These are phyloP conservation scores for Zygnema circumcarinatum DNA, from an alignment of 139 green algal genomes.

Conservation along the genomic window DNA sequence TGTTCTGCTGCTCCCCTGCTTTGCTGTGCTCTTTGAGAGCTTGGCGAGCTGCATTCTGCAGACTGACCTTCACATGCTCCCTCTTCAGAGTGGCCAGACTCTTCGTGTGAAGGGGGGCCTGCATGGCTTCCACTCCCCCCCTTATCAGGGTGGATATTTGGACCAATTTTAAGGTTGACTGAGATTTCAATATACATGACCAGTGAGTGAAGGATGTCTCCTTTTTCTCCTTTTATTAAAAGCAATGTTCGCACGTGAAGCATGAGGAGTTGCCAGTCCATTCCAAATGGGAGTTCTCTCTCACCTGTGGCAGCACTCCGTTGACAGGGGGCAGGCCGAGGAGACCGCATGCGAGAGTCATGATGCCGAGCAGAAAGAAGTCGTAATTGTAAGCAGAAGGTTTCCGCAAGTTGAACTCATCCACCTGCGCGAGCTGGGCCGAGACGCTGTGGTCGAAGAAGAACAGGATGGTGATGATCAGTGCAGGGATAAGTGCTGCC, in stretches of 20 bases:
- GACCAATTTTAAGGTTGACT: too few relatives aligned
- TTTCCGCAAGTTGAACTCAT: constrained; percentile 70
- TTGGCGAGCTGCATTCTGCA: neutral
- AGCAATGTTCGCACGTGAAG: too few relatives aligned
- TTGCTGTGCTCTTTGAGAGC: neutral
- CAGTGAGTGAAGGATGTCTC: too few relatives aligned
- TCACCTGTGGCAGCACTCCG: constrained; percentile 81
- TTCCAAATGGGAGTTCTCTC: constrained; percentile 75
- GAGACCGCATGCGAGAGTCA: constrained; percentile 76
- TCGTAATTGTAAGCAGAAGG: constrained; percentile 66
- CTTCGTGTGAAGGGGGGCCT: constrained; percentile 18
- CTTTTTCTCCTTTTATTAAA: too few relatives aligned
- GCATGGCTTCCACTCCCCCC: neutral
- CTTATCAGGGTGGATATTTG: constrained; percentile 1
- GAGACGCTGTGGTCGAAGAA: constrained; percentile 91
- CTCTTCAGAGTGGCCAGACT: constrained; percentile 24
- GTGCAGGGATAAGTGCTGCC: constrained; percentile 77
- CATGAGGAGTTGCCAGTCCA: too few relatives aligned
- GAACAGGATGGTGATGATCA: constrained; percentile 86
- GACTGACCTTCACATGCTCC: neutral
- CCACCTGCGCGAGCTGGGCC: constrained; percentile 77
- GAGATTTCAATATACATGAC: too few relatives aligned
- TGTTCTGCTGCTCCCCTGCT: neutral
- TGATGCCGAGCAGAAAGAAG: constrained; percentile 76
- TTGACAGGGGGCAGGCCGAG: constrained; percentile 87